phyloP scores from a whole-genome alignment of 495 filamentous ascomycete genomes.

The Xylaria intraflava region DNA sequence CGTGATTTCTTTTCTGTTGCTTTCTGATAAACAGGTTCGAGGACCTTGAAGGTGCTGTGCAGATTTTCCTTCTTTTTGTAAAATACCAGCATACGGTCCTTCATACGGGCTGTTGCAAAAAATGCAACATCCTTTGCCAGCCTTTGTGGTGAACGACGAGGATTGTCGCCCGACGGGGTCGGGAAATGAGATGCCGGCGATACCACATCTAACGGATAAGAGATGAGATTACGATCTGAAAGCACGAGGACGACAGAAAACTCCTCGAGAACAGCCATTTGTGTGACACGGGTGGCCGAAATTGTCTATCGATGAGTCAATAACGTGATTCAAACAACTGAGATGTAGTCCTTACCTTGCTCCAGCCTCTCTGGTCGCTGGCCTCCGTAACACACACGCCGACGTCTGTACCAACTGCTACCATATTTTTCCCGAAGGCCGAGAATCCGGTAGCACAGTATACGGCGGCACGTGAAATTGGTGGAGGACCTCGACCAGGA shows the following conservation, averaged over 20 bases:
- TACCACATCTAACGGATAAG: slow-evolving; percentile 88
- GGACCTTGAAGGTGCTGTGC: slow-evolving; percentile 89
- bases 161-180: slow-evolving; percentile 54
- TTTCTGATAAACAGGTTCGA: slow-evolving; percentile 92
- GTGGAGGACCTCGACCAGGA: slow-evolving; percentile 56
- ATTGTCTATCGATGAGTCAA: slow-evolving; percentile 52
- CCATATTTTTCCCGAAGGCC: slow-evolving; percentile 74
- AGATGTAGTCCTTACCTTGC: slow-evolving; percentile 51
- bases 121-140: slow-evolving; percentile 91
- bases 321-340: slow-evolving; percentile 1
- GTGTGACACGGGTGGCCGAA: slow-evolving; percentile 67
- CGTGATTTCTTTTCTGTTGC: slow-evolving; percentile 67
- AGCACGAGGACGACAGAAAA: slow-evolving; percentile 89
- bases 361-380: slow-evolving; percentile 83
- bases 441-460: slow-evolving; percentile 91
- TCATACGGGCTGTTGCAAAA: slow-evolving; percentile 93
- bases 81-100: slow-evolving; percentile 86
- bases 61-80: slow-evolving; percentile 94
- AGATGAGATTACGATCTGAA: slow-evolving; percentile 82
- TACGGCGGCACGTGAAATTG: slow-evolving; percentile 75
- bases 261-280: slow-evolving; percentile 91
- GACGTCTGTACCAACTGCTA: slow-evolving; percentile 91
- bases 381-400: slow-evolving; percentile 85
- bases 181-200: slow-evolving; percentile 63
- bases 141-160: slow-evolving; percentile 78